A percentile compares a stretch with the other conserved stretches of the same genome.
phyloP scores from a whole-genome alignment of 202 grass and related monocot genomes.

The Zizania palustris region DNA sequence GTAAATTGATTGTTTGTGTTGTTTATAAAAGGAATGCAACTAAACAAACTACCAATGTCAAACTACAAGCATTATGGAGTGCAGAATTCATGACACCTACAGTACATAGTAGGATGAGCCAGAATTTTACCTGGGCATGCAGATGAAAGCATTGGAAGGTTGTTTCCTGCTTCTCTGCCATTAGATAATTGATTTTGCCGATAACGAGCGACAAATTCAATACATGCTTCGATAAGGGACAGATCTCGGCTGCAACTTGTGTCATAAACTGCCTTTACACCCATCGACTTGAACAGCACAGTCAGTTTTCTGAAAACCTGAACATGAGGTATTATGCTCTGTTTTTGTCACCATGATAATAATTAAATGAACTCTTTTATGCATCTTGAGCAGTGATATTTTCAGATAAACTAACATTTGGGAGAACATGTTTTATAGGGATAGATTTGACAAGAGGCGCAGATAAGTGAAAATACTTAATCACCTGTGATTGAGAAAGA shows the following conservation, averaged over 20 bases:
- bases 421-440: neutral
- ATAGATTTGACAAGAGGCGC: neutral
- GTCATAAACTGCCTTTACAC: constrained; percentile 83
- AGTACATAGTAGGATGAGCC: constrained; percentile 8
- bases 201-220: constrained; percentile 89
- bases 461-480: constrained; percentile 8
- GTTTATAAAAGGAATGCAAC: constrained; percentile 25
- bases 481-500: constrained; percentile 82
- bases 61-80: neutral
- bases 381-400: neutral
- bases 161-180: constrained; percentile 54
- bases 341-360: neutral
- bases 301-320: constrained; percentile 89
- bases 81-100: neutral
- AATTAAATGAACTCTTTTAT: neutral
- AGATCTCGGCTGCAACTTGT: constrained; percentile 87
- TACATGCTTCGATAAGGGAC: constrained; percentile 83
- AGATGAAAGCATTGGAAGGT: constrained; percentile 84
- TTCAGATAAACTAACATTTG: neutral
- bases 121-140: constrained; percentile 75
- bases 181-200: constrained; percentile 49
- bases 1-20: neutral
- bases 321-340: constrained; percentile 34
- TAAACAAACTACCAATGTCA: neutral
- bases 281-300: constrained; percentile 80